A percentile compares a stretch with the other conserved stretches of the same genome.
Evolutionary conservation across 257 asterid species (phyloP).

Genomic region (Avicennia marina): DNA sequence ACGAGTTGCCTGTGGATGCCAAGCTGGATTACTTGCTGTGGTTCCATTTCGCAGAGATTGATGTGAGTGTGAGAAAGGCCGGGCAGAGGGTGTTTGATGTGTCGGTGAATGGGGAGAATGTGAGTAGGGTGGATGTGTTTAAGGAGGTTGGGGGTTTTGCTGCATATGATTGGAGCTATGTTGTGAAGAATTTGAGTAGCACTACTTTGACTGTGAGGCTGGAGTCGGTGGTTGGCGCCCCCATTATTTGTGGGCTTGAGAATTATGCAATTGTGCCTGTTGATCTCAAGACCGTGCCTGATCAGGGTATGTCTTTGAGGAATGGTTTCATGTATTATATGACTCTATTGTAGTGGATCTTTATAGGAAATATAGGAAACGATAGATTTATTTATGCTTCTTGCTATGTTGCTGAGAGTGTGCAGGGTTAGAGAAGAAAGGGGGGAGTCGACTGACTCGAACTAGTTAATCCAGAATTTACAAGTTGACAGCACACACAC

Average conservation of each 20-base stretch:
- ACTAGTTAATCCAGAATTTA: not conserved
- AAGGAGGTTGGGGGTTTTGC: slow-evolving; percentile 77
- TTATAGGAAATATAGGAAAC: not conserved
- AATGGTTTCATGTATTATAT: not conserved
- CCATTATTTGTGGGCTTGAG: slow-evolving; percentile 85
- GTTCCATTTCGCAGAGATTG: slow-evolving; percentile 95
- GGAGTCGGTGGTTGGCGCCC: slow-evolving; percentile 63
- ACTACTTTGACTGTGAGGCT: slow-evolving; percentile 60
- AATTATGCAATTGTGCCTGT: slow-evolving; percentile 87
- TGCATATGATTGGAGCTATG: slow-evolving; percentile 70
- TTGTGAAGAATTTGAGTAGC: slow-evolving; percentile 71
- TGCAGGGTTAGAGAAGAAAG: slow-evolving; percentile 2
- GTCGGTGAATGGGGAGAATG: slow-evolving; percentile 61
- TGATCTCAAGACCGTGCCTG: slow-evolving; percentile 71
- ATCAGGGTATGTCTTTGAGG: slow-evolving; percentile 44
- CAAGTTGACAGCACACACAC: no score
- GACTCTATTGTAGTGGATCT: not conserved
- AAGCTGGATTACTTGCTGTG: slow-evolving; percentile 80
- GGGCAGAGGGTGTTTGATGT: slow-evolving; percentile 92
- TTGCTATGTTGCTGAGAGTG: not conserved
- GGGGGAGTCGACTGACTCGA: not conserved
- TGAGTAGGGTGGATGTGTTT: slow-evolving; percentile 70
- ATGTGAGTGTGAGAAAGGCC: slow-evolving; percentile 61
- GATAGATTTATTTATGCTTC: not conserved
- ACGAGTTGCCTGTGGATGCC: slow-evolving; percentile 68